Evolutionary conservation across 2,329 filamentous ascomycete species (phyloP), one percentile per base, ranked within the genome.

Genomic region (Fusarium continuum): DNA sequence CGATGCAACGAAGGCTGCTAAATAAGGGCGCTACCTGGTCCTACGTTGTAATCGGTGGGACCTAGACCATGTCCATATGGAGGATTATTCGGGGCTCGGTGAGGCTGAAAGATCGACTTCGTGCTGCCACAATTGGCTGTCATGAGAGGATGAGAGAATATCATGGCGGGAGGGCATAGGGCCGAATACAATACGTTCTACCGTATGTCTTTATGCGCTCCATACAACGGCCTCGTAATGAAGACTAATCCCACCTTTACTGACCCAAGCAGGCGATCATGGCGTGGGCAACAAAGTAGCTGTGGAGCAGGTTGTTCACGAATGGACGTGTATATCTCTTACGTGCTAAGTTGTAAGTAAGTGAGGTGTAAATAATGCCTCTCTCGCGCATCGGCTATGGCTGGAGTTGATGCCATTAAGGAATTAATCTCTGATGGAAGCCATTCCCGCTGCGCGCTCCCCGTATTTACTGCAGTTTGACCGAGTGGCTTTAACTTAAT

Each of bases 1-100:
- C 41, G 56, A 44, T 58, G 34, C 28, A 16, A 36, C 16, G n/a
- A 26, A 29, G 26, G 55, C 36, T 58, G 54, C 47, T 60, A 60
- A 60, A 46, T 46, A 60, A 54, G 49, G 44, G 49, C 39, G 17
- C 34, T 36, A 36, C 17, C 17, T 20, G 34, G 34, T 22, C 14
- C 35, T 14, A 38, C 34, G 19, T 38, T 14, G 13, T 6, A 38
- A 36, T 14, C 13, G 31, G 28, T 29, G 51, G 46, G 28, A 39
- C 55, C 35, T 10, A 38, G 20, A 4, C 26, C 28, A 31, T 35
- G 29, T 51, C 43, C 38, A 41, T 32, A 61, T 60, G 34, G 45
- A 45, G 44, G 35, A 48, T 55, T 51, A 39, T 28, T 48, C 54
- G 49, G 31, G 53, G 28, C 23, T 40, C 23, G 35, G 35, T 49